phyloP scores from a whole-genome alignment of 805 yeast species.

The Candida ovalis region DNA sequence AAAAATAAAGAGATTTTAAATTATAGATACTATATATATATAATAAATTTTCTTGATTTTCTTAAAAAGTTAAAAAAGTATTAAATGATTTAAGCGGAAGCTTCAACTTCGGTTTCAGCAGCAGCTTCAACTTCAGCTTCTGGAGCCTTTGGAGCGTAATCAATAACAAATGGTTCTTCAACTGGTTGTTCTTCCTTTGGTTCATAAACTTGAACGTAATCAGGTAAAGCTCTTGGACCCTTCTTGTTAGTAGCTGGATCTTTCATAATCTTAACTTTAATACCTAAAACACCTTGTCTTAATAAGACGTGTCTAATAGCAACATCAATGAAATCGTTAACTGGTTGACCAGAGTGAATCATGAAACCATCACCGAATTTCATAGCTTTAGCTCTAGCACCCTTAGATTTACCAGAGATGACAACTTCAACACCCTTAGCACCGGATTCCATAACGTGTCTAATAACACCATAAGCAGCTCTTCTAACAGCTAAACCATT shows the following conservation, averaged over 20 bases:
- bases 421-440: constrained; percentile 99
- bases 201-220: constrained; percentile 85
- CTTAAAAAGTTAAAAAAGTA: too few relatives aligned
- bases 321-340: constrained; percentile 94
- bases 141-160: constrained; percentile 48
- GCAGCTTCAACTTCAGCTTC: constrained; percentile 35
- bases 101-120: constrained; percentile 19
- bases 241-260: constrained; percentile 85
- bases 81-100: constrained; percentile 5
- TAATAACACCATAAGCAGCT: constrained; percentile 99
- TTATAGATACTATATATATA: constrained; percentile 1
- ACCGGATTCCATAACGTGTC: constrained; percentile 99
- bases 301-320: constrained; percentile 99
- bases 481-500: constrained; percentile 99
- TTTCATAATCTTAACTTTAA: constrained; percentile 99
- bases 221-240: constrained; percentile 94
- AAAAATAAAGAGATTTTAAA: not conserved
- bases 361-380: constrained; percentile 99
- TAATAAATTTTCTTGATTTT: too few relatives aligned
- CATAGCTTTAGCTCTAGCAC: constrained; percentile 99
- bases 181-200: constrained; percentile 91
- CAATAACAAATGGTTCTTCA: constrained; percentile 78
- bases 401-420: constrained; percentile 99
- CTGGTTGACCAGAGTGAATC: constrained; percentile 99
- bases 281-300: constrained; percentile 99